phyloP scores from a whole-genome alignment of 2,329 filamentous ascomycete species.

The Pseudogymnoascus pannorum region DNA sequence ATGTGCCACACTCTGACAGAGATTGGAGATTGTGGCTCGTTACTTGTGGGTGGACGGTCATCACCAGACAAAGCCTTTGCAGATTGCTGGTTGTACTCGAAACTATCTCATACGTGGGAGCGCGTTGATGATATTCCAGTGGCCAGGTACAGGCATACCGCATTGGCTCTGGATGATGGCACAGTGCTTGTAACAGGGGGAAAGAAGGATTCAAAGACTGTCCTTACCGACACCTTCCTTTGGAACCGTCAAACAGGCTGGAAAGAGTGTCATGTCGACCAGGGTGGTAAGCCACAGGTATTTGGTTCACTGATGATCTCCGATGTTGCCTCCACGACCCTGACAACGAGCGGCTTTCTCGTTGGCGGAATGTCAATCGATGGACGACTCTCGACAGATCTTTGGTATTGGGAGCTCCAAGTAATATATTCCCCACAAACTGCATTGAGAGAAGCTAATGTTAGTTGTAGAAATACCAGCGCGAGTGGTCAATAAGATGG shows the following conservation, averaged over 20 bases:
- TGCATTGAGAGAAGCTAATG: not conserved
- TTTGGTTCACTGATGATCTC: slow-evolving; percentile 1
- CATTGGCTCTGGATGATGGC: slow-evolving; percentile 44
- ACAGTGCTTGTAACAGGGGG: slow-evolving; percentile 36
- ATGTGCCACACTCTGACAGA: slow-evolving; percentile 74
- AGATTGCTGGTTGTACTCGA: slow-evolving; percentile 70
- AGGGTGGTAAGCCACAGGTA: not conserved
- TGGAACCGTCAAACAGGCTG: slow-evolving; percentile 27
- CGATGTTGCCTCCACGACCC: not conserved
- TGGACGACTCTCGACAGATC: slow-evolving; percentile 54
- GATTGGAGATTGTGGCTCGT: slow-evolving; percentile 46
- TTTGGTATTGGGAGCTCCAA: slow-evolving; percentile 57
- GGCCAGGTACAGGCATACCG: slow-evolving; percentile 70
- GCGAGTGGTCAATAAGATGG: not conserved
- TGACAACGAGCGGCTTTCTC: slow-evolving; percentile 9
- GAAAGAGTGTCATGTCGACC: slow-evolving; percentile 18
- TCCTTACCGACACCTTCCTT: slow-evolving; percentile 19
- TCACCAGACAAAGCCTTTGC: slow-evolving; percentile 62
- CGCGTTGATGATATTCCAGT: slow-evolving; percentile 56
- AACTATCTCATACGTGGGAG: slow-evolving; percentile 50
- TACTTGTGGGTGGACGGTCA: slow-evolving; percentile 71
- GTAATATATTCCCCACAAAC: not conserved
- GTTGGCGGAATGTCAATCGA: slow-evolving; percentile 62
- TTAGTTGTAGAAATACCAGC: not conserved
- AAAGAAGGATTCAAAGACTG: slow-evolving; percentile 23